phyloP scores from a whole-genome alignment of 495 filamentous ascomycete genomes.

The Podospora pseudoanserina region DNA sequence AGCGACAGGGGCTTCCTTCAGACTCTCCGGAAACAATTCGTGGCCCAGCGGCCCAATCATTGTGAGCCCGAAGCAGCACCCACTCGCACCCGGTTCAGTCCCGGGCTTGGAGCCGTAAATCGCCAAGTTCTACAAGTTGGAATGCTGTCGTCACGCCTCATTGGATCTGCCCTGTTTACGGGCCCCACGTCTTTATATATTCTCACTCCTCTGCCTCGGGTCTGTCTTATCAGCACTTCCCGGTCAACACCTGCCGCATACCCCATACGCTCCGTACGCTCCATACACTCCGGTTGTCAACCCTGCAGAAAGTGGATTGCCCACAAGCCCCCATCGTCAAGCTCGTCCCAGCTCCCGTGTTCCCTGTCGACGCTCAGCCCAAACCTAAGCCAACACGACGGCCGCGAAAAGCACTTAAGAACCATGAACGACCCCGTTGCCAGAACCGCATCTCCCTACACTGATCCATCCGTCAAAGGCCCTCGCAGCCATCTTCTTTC shows the following conservation, averaged over 20 bases:
- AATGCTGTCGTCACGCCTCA: slow-evolving; percentile 31
- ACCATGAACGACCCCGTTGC: slow-evolving; percentile 49
- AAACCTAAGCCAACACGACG: slow-evolving; percentile 15
- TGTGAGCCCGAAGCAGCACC: slow-evolving; percentile 23
- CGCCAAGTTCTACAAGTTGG: slow-evolving; percentile 14
- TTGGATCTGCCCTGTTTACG: slow-evolving; percentile 18
- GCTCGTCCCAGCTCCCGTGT: slow-evolving; percentile 21
- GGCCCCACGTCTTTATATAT: slow-evolving; percentile 31
- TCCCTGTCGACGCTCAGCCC: slow-evolving; percentile 26
- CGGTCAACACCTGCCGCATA: slow-evolving; percentile 4
- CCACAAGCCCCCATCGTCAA: slow-evolving; percentile 25
- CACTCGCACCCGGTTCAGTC: slow-evolving; percentile 27
- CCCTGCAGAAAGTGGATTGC: slow-evolving; percentile 32
- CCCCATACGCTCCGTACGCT: slow-evolving; percentile 11
- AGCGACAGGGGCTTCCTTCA: slow-evolving; percentile 19
- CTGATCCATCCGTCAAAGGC: slow-evolving; percentile 45
- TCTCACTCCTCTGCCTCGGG: slow-evolving; percentile 27
- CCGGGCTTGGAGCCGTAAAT: slow-evolving; percentile 21
- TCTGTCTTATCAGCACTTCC: slow-evolving; percentile 21
- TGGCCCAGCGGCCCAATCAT: slow-evolving; percentile 30
- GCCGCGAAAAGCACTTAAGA: slow-evolving; percentile 36
- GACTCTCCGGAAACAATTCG: slow-evolving; percentile 40
- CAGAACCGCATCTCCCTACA: slow-evolving; percentile 49
- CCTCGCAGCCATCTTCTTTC: slow-evolving; percentile 30
- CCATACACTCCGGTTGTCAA: slow-evolving; percentile 18